Percentiles rank a stretch among this genome's conserved stretches.
Conservation (phyloP, 495 filamentous ascomycete species). For the Hypoxylon intermedium region DNA sequence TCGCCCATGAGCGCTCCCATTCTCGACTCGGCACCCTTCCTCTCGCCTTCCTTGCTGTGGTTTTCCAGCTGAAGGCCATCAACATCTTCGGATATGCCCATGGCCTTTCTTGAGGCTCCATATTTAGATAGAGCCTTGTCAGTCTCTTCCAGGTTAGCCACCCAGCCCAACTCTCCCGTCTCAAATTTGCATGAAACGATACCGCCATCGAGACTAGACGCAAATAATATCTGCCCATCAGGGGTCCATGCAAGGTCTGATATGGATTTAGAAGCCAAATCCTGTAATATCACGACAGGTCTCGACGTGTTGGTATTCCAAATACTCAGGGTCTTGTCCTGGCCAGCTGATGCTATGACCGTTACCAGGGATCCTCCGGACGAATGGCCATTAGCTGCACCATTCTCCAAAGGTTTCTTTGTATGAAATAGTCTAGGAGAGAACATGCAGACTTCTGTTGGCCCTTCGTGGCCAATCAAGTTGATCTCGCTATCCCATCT, state of each 20-base stretch:
- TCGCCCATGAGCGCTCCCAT: constrained; percentile 99
- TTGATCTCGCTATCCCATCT: constrained; percentile 97
- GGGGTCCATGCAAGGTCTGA: constrained; percentile 95
- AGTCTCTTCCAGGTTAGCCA: constrained; percentile 78
- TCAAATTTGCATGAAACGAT: constrained; percentile 72
- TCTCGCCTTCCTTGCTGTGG: constrained; percentile 86
- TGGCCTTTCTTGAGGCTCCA: constrained; percentile 81
- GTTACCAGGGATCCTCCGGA: constrained; percentile 69
- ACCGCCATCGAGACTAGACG: constrained; percentile 85
- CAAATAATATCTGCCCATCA: constrained; percentile 84
- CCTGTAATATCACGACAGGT: constrained; percentile 86
- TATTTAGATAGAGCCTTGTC: constrained; percentile 92
- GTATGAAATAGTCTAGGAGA: constrained; percentile 86
- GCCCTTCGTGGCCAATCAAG: constrained; percentile 94
- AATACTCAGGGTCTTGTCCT: constrained; percentile 92
- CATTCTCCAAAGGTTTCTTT: constrained; percentile 63
- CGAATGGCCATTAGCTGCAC: constrained; percentile 40
- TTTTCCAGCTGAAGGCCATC: constrained; percentile 88
- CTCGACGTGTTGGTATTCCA: constrained; percentile 96
- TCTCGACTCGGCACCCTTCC: constrained; percentile 85
- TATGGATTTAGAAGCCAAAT: constrained; percentile 86
- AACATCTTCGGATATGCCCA: constrained; percentile 88
- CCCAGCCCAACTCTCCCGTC: constrained; percentile 58
- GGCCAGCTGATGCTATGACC: constrained; percentile 94
- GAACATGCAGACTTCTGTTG: constrained; percentile 96